Percentiles rank a stretch among this genome's conserved stretches.
Conservation (phyloP, 352 stramenopile genomes). For the Pythium sukuiense region DNA sequence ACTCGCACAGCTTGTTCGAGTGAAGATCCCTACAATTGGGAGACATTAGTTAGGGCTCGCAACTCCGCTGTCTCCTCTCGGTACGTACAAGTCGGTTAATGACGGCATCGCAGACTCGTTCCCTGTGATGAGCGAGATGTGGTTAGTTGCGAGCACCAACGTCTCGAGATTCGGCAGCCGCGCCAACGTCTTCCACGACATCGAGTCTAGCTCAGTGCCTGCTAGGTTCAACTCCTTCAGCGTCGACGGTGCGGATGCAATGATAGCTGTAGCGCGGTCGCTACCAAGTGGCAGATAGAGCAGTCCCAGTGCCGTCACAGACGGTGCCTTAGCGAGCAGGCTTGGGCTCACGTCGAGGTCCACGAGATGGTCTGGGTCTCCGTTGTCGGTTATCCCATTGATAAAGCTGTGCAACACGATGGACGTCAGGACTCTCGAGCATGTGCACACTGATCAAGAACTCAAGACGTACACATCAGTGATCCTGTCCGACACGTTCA, state of each 20-base stretch:
- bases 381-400: background rate
- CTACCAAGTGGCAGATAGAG: background rate
- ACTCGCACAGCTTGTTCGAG: too few species aligned
- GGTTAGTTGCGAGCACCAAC: background rate
- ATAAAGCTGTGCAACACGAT: background rate
- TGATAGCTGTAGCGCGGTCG: background rate
- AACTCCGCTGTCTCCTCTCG: background rate
- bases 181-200: background rate
- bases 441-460: too few species aligned
- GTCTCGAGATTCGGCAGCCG: background rate
- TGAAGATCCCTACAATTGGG: background rate
- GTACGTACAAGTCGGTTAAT: background rate
- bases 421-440: too few species aligned
- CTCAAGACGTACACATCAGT: background rate
- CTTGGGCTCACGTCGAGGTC: background rate
- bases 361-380: background rate
- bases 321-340: background rate
- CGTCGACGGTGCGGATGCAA: background rate
- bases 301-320: background rate
- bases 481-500: background rate
- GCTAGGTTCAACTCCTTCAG: background rate
- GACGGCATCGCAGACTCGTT: background rate
- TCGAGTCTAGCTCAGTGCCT: background rate
- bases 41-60: background rate
- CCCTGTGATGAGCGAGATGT: background rate